phyloP scores from a whole-genome alignment of 2,329 filamentous ascomycete genomes.

The Diaporthe ilicicola region DNA sequence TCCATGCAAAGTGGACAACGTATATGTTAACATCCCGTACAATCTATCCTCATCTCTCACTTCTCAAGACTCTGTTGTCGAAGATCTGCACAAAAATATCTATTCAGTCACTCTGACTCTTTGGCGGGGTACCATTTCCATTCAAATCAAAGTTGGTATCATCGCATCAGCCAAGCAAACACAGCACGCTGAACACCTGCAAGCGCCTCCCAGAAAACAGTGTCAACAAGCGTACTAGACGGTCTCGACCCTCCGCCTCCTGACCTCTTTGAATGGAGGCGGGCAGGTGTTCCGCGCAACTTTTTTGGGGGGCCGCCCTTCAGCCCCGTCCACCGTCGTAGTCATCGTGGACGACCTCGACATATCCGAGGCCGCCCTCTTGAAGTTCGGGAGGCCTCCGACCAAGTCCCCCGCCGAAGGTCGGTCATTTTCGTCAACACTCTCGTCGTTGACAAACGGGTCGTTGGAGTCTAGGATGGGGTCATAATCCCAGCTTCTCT shows the following conservation, averaged over 20 bases:
- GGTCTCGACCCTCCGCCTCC: conserved; percentile 50
- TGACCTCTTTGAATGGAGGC: conserved; percentile 46
- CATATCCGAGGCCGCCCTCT: conserved; percentile 62
- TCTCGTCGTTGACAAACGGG: conserved; percentile 46
- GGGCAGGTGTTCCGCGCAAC: conserved; percentile 49
- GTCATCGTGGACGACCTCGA: conserved; percentile 51
- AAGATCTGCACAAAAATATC: neutral
- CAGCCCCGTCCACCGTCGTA: conserved; percentile 36
- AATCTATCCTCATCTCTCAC: neutral
- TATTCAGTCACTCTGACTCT: neutral
- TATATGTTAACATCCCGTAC: neutral
- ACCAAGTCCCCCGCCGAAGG: conserved; percentile 59
- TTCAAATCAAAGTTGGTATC: conserved; percentile 16
- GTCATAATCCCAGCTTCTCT: conserved; percentile 63
- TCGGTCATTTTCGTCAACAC: conserved; percentile 46
- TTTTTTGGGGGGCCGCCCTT: conserved; percentile 40
- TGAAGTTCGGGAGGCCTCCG: conserved; percentile 51
- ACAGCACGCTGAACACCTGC: neutral
- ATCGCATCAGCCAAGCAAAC: neutral
- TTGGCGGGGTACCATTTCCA: neutral
- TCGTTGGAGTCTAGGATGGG: conserved; percentile 55
- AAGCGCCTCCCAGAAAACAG: neutral
- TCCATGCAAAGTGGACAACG: neutral
- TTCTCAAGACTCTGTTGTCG: neutral
- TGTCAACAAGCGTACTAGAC: conserved; percentile 24